Base-by-base conservation (phyloP, 1,139 yeast species). In the Candida neerlandica region DNA sequence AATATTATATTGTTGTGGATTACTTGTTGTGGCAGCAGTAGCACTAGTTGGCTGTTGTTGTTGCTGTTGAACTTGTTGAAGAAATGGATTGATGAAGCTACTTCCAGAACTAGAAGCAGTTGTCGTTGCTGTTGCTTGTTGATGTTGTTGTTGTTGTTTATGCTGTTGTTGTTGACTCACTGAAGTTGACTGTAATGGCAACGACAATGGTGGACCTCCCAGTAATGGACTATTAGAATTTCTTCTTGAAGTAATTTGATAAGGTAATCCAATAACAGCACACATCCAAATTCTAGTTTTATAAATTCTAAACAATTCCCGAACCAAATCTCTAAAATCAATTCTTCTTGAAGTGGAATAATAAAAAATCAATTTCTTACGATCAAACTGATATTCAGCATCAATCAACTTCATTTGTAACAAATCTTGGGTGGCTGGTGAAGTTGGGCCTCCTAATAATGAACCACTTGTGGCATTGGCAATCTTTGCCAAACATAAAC, bases 201-300 rank as follows among this genome's bases (percentile, higher is more conserved):
- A 23, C 7, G 27, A 23, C 7, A 23, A 19, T 23, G 41, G 11
- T 33, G 46, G 11, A 4, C 14, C 23, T 23, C 34, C 39, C 18
- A 35, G 41, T 39, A 43, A 40, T 43, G 57, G 55, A 49, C 52
- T 46, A 38, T 33, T 55, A 9, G 49, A 46, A 43, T 39, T 49
- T 43, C 50, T 53, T 42, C 53, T 52, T 19, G 53, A 46, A 5
- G 51, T 43, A 14, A 55, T 37, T 41, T 48, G 50, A 54, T 59
- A 68, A 12, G 74, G 73, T 34, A 67, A 58, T 5, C 73, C 74
- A 51, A 59, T 64, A 21, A 91, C 90, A 3, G 97, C 96, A 73
- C 97, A 92, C 84, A 92, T 83, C 99, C 99, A 95, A 61, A 94
- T 94, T 61, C 99, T 80, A 1, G 98, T 94, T 71, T 94, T 94